Base-by-base conservation (phyloP, 2,329 filamentous ascomycete genomes). In the Aschersonia sp. region DNA sequence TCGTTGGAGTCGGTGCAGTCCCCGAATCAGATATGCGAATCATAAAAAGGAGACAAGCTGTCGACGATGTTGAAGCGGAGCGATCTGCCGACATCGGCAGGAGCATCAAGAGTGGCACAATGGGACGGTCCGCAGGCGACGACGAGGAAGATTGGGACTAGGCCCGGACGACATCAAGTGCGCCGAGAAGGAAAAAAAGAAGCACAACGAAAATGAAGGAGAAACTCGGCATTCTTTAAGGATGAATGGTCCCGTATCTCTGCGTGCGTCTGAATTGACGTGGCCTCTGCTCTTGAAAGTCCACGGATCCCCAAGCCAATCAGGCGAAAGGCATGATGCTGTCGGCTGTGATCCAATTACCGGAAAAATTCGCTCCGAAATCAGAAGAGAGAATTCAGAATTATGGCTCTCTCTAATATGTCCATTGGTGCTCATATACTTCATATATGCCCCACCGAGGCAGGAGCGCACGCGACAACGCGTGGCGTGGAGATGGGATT, bases 1-100 rank as follows among this genome's bases (percentile, higher is more conserved):
- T 98, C 40, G 76, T 96, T 2, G 84, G 89, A 45, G 72, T 94
- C 40, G 89, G 89, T 3, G 91, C 89, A 2, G 71, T 97, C 12
- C 77, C 81, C 47, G 74, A 82, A 45, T 83, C 80, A 49, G 92
- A 98, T 61, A 76, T 86, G 65, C 80, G 92, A 48, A 72, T 96
- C 38, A 70, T 77, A 31, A 80, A 81, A 66, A 71, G 76, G 54
- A 73, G 73, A 56, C 70, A 75, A 52, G 72, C 72, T 10, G 75
- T 77, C 2, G 74, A 80, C 51, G 79, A 82, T 42, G 76, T 71
- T 45, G 73, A 78, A 55, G 75, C 82, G 56, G 75, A 79, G 55
- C 70, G 71, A 43, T 61, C 75, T 43, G 63, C 60, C 31, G 50
- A 45, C 5, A 46, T 38, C 12, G 56, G 68, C 52, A 73, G 73